phyloP scores from a whole-genome alignment of 768 basidiomycete species.

The Amyloporia xantha region DNA sequence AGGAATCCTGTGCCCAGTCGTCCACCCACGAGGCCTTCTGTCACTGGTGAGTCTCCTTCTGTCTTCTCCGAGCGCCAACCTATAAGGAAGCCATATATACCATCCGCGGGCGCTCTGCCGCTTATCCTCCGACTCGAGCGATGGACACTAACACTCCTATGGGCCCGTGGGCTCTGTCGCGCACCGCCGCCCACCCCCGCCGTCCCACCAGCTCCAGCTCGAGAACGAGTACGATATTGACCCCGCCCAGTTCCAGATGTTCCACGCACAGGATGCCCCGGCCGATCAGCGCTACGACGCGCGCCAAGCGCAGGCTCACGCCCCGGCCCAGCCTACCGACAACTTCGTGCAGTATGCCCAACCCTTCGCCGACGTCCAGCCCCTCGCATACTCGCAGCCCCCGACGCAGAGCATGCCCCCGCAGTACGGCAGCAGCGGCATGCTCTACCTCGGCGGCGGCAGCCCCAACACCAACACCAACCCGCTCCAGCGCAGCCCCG shows the following conservation, averaged over 20 bases:
- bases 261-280: slow-evolving; percentile 8
- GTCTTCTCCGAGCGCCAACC: background rate
- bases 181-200: background rate
- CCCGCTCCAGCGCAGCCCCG: background rate
- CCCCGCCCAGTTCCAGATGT: slow-evolving; percentile 13
- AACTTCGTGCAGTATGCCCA: background rate
- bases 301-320: background rate
- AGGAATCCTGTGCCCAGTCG: background rate
- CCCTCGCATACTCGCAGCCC: background rate
- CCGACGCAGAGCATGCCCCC: background rate
- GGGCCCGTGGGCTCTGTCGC: too few species aligned
- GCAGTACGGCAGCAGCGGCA: background rate
- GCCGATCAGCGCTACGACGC: slow-evolving; percentile 3
- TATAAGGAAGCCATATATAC: background rate
- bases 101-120: background rate
- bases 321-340: background rate
- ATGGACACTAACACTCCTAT: too few species aligned
- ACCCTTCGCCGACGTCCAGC: background rate
- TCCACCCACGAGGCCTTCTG: background rate
- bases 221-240: slow-evolving; percentile 20
- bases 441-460: slow-evolving; percentile 2
- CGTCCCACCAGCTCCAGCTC: slow-evolving; percentile 13
- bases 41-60: background rate
- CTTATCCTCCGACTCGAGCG: background rate
- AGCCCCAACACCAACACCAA: slow-evolving; percentile 3